A percentile compares a stretch with the other conserved stretches of the same genome.
phyloP scores from a whole-genome alignment of 1,284 basidiomycete genomes.

The Ceratobasidium theobromae region DNA sequence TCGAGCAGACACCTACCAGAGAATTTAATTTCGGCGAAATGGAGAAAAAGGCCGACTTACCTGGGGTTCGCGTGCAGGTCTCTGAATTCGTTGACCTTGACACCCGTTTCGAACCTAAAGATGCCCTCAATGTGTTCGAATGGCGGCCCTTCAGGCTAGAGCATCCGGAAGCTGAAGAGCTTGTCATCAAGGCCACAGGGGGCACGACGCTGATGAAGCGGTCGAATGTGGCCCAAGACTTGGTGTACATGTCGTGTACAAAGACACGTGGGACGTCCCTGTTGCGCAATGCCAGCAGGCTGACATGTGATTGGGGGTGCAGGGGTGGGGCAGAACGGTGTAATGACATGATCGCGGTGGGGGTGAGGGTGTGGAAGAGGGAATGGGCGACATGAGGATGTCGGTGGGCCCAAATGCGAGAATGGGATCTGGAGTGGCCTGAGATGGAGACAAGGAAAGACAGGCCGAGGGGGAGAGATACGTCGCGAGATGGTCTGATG shows the following conservation, averaged over 20 bases:
- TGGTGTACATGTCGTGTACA: conserved; percentile 84
- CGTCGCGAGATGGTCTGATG: conserved; percentile 66
- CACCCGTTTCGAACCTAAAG: conserved; percentile 78
- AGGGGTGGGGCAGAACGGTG: conserved; percentile 62
- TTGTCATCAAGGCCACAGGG: conserved; percentile 83
- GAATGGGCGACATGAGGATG: conserved; percentile 66
- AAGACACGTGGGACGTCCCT: conserved; percentile 80
- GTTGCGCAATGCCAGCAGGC: conserved; percentile 49
- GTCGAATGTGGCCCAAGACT: conserved; percentile 85
- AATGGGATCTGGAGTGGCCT: conserved; percentile 60
- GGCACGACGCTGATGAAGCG: conserved; percentile 80
- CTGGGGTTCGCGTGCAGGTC: conserved; percentile 82
- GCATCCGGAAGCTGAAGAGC: conserved; percentile 80
- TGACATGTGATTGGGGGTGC: conserved; percentile 9
- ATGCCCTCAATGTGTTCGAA: conserved; percentile 77
- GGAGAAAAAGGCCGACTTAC: background rate
- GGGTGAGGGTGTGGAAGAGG: conserved; percentile 63
- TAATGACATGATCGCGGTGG: conserved; percentile 52
- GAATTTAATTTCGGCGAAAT: conserved; percentile 7
- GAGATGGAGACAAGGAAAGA: conserved; percentile 31
- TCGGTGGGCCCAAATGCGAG: conserved; percentile 79
- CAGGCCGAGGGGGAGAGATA: conserved; percentile 74
- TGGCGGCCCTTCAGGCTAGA: conserved; percentile 72
- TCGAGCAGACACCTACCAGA: conserved; percentile 63
- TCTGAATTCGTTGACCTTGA: conserved; percentile 80